phyloP scores from a whole-genome alignment of 805 yeast genomes.

The Hyphopichia homilentoma region DNA sequence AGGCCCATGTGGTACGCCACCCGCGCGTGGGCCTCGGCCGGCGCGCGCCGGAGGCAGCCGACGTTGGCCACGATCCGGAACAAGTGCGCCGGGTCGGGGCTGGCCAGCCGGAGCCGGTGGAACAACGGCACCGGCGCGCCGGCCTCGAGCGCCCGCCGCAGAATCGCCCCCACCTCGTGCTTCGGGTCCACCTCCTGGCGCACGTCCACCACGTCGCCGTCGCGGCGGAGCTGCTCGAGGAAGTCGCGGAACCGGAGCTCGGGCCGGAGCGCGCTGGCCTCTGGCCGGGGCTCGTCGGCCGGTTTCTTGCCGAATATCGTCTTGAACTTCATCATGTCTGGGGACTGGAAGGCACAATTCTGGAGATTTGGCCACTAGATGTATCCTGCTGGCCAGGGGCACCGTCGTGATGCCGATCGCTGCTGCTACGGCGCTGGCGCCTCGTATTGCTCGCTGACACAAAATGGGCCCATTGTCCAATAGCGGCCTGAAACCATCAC shows the following conservation, averaged over 20 bases:
- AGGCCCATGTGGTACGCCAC: constrained; percentile 20
- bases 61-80: constrained; percentile 19
- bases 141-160: constrained; percentile 19
- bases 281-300: background rate
- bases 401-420: too few relatives aligned
- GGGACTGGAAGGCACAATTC: too few relatives aligned
- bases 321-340: too few relatives aligned
- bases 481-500: too few relatives aligned
- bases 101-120: constrained; percentile 12
- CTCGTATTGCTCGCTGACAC: too few relatives aligned
- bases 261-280: constrained; percentile 9
- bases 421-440: too few relatives aligned
- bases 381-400: too few relatives aligned
- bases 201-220: constrained; percentile 19
- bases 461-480: too few relatives aligned
- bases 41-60: constrained; percentile 15
- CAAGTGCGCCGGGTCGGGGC: constrained; percentile 10
- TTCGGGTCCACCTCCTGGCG: constrained; percentile 18
- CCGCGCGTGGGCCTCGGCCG: constrained; percentile 18
- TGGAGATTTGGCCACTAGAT: too few relatives aligned
- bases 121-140: constrained; percentile 18
- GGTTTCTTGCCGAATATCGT: too few relatives aligned
- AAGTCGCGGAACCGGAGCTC: constrained; percentile 21
- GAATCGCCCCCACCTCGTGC: constrained; percentile 23
- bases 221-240: constrained; percentile 14